Conservation (phyloP, 257 asterid species). For the Solanum arcanum region DNA sequence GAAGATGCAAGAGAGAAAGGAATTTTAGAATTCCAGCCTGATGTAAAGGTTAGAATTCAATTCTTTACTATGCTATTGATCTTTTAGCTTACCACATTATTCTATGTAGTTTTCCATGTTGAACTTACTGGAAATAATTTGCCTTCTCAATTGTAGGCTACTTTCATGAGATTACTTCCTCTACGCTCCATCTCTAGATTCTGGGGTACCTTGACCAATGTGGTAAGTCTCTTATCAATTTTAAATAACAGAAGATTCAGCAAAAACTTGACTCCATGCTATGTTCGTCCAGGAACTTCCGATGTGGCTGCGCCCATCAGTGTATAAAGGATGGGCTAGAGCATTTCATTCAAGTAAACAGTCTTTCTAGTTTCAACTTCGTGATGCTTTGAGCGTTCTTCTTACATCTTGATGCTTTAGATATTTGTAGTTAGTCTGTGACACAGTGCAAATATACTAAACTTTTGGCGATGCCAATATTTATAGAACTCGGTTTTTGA, state of each 20-base stretch:
- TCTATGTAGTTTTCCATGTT: background rate
- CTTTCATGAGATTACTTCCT: conserved; percentile 69
- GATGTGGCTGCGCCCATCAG: conserved; percentile 74
- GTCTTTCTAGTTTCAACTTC: conserved; percentile 1
- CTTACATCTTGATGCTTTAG: background rate
- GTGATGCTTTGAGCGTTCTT: background rate
- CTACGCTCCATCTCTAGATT: conserved; percentile 79
- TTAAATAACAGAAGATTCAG: background rate
- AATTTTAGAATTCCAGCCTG: conserved; percentile 70
- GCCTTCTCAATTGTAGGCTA: conserved; percentile 42
- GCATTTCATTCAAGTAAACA: conserved; percentile 89
- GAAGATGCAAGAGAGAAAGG: conserved; percentile 72
- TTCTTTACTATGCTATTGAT: background rate
- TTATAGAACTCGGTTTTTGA: background rate
- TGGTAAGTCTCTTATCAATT: conserved; percentile 41
- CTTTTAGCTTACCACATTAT: background rate
- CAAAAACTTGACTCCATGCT: background rate
- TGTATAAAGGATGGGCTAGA: conserved; percentile 84
- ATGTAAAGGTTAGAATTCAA: conserved; percentile 52
- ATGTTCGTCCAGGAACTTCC: conserved; percentile 72
- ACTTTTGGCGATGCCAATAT: background rate
- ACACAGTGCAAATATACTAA: background rate
- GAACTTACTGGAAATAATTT: background rate
- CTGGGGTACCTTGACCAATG: conserved; percentile 66
- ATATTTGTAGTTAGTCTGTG: background rate